Conservation (phyloP, 305 asterid species). For the Solanum hybrid region DNA sequence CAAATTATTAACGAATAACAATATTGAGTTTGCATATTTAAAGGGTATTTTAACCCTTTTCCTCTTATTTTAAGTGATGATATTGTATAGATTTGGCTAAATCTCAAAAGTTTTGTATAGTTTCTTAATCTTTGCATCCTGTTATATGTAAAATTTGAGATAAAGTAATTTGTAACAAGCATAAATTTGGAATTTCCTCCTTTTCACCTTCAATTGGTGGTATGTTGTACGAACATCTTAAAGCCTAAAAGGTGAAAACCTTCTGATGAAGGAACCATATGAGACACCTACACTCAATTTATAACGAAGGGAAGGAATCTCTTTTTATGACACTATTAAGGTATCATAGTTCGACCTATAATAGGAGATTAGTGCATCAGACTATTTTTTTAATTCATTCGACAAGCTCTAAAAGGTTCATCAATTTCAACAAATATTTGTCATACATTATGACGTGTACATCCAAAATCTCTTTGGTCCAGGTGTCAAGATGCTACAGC, state of each 20-base stretch:
- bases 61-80: background rate
- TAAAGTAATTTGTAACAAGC: background rate
- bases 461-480: background rate
- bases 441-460: background rate
- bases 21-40: background rate
- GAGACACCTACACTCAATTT: background rate
- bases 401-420: background rate
- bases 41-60: background rate
- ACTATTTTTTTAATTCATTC: background rate
- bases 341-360: fast-evolving
- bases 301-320: background rate
- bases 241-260: background rate
- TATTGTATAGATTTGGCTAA: background rate
- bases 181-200: background rate
- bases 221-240: too few species aligned
- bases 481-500: conserved; percentile 29
- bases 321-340: background rate
- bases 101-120: background rate
- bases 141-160: background rate
- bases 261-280: background rate
- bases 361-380: background rate
- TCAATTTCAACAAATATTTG: background rate
- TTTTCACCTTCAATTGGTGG: too few species aligned
- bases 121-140: background rate
- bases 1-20: background rate